Conservation (phyloP, 768 basidiomycete species). For the Boletus sensibilis region DNA sequence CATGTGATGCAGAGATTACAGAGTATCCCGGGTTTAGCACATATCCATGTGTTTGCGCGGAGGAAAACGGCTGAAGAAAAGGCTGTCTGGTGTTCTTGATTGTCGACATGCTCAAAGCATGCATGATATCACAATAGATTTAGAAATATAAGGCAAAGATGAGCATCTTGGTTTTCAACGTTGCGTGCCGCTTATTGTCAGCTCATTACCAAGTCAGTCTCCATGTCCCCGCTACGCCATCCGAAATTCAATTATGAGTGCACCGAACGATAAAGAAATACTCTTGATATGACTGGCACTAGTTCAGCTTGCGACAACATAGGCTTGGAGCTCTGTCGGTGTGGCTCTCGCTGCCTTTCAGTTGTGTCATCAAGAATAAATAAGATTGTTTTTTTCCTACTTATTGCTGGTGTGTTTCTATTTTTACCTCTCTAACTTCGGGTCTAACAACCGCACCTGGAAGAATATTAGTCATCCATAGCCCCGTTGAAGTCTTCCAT, state of each 20-base stretch:
- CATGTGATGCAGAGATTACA: slow-evolving; percentile 60
- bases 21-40: slow-evolving; percentile 76
- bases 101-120: not conserved
- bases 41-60: slow-evolving; percentile 84
- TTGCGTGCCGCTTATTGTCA: not conserved
- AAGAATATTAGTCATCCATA: not conserved
- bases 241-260: not conserved
- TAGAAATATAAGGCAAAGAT: slow-evolving; percentile 6
- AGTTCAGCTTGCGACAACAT: not conserved
- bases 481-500: not conserved
- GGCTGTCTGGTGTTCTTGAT: slow-evolving; percentile 15
- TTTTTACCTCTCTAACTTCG: not conserved
- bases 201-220: not conserved
- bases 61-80: slow-evolving; percentile 39
- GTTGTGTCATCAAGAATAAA: not conserved
- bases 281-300: not conserved
- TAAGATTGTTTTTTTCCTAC: not conserved
- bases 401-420: not conserved
- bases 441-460: not conserved
- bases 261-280: not conserved
- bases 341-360: not conserved
- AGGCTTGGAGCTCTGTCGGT: not conserved
- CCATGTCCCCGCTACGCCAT: no score
- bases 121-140: not conserved
- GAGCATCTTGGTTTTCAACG: not conserved